Conservation (phyloP, 2,329 filamentous ascomycete genomes). For the Ceratocystis huliohia region DNA sequence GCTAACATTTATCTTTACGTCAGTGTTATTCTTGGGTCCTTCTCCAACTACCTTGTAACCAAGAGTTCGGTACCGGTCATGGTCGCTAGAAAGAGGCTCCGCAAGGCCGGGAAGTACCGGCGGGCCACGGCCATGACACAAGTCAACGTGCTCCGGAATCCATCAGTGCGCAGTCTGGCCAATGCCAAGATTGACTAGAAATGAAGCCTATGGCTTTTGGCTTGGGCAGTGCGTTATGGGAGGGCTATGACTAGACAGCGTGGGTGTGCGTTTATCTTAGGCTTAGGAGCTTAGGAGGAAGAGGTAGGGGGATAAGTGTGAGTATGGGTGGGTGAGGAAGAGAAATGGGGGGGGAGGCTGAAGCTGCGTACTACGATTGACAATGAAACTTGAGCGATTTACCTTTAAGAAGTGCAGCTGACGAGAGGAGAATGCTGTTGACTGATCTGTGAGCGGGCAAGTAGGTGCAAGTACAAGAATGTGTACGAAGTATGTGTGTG, state of each 20-base stretch:
- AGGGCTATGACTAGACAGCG: too few species aligned
- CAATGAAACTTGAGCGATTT: conserved; percentile 9
- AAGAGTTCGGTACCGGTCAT: conserved; percentile 96
- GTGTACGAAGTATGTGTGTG: too few species aligned
- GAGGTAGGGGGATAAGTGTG: background rate
- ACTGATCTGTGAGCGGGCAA: too few species aligned
- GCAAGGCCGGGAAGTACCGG: conserved; percentile 75
- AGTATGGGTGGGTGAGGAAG: background rate
- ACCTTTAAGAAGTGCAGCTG: background rate
- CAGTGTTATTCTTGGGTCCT: conserved; percentile 86
- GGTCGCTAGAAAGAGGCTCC: conserved; percentile 82
- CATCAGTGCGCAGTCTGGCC: conserved; percentile 51
- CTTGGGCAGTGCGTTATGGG: background rate
- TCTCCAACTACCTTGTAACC: conserved; percentile 93
- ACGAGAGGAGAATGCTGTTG: too few species aligned
- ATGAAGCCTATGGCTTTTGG: background rate
- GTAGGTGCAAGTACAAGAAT: background rate
- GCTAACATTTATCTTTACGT: conserved; percentile 26
- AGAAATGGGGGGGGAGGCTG: background rate
- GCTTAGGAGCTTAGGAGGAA: background rate
- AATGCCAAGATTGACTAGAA: conserved; percentile 61
- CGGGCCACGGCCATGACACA: conserved; percentile 52
- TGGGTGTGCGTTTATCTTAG: background rate
- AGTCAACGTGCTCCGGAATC: conserved; percentile 69
- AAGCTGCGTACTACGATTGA: background rate